Evolutionary conservation across 305 asterid species (phyloP).

Genomic region (Fraxinus baroniana): DNA sequence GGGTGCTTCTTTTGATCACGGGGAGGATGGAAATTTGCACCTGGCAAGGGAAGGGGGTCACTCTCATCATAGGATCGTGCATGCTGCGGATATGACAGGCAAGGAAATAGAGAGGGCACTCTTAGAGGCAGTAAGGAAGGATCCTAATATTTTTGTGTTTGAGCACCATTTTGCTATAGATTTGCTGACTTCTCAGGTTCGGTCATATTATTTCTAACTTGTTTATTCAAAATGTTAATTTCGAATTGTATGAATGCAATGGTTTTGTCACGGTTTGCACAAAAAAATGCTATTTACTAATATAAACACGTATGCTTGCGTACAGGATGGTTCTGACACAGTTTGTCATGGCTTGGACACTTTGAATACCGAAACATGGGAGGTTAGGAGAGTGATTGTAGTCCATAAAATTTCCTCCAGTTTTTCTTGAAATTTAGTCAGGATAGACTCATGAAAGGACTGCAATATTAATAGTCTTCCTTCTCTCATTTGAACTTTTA

Average conservation of each 20-base stretch:
- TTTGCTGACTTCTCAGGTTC: slow-evolving; percentile 87
- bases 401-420: slow-evolving; percentile 1
- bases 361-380: slow-evolving; percentile 71
- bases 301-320: slow-evolving; percentile 24
- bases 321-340: slow-evolving; percentile 79
- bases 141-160: slow-evolving; percentile 75
- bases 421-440: background rate
- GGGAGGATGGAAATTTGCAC: slow-evolving; percentile 95
- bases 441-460: slow-evolving; percentile 7
- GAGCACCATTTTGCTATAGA: slow-evolving; percentile 96
- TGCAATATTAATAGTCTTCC: slow-evolving; percentile 15
- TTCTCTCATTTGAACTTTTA: slow-evolving; percentile 28
- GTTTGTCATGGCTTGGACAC: slow-evolving; percentile 89
- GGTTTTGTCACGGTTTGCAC: background rate
- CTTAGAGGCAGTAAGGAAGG: slow-evolving; percentile 79
- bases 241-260: background rate
- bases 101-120: slow-evolving; percentile 93
- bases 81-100: slow-evolving; percentile 99
- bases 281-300: slow-evolving; percentile 11
- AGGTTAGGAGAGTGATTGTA: slow-evolving; percentile 44
- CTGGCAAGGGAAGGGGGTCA: slow-evolving; percentile 99
- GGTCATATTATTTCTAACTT: background rate
- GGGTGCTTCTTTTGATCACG: slow-evolving; percentile 99
- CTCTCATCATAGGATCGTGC: slow-evolving; percentile 93
- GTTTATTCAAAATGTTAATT: background rate